These are phyloP conservation scores for Datura wrightii DNA, from an alignment of 257 asterid genomes.

Conservation along the genomic window DNA sequence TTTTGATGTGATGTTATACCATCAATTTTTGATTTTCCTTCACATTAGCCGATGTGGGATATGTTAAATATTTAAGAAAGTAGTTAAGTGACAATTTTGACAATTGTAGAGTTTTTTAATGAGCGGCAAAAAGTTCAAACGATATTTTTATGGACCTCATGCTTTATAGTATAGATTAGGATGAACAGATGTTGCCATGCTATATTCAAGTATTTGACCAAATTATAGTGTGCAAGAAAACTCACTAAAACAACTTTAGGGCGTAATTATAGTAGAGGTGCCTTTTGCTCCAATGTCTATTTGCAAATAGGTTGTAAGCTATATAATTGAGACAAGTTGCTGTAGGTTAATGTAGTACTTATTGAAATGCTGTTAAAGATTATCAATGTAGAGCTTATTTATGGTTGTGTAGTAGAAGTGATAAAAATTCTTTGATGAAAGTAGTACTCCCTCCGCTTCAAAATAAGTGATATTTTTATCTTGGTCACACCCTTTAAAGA, in stretches of 20 bases:
- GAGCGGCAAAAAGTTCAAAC: too few species aligned
- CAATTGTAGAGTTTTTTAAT: too few species aligned
- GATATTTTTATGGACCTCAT: too few species aligned
- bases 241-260: background rate
- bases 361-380: background rate
- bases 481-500: too few species aligned
- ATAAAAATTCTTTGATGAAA: background rate
- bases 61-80: too few species aligned
- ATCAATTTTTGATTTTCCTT: too few species aligned
- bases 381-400: background rate
- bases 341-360: background rate
- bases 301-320: background rate
- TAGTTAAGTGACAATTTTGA: too few species aligned
- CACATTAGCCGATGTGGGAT: too few species aligned
- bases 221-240: background rate
- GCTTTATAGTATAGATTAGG: background rate
- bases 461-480: too few species aligned
- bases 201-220: background rate
- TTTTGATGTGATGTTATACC: too few species aligned
- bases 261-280: background rate
- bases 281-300: background rate
- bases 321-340: background rate
- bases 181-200: constrained; percentile 6
- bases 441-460: background rate
- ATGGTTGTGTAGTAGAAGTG: background rate